These are phyloP conservation scores for Debaryomycetaceae sp. DNA, from an alignment of 1,139 yeast genomes.

Conservation along the genomic window DNA sequence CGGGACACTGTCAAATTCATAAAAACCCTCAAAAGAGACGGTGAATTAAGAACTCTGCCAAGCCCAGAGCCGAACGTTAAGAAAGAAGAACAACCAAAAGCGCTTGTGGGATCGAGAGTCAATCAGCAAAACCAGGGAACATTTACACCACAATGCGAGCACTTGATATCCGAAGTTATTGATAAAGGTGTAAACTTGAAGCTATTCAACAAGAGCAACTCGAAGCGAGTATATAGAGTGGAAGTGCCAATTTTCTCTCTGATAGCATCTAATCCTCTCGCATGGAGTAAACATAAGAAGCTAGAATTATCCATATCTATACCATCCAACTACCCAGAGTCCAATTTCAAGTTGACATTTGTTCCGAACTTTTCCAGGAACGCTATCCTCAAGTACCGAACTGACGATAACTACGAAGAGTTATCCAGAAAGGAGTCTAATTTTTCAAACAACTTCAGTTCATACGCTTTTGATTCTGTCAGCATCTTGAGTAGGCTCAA, in stretches of 20 bases:
- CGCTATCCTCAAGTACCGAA: conserved; percentile 17
- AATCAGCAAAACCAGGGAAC: background rate
- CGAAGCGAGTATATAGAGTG: conserved; percentile 19
- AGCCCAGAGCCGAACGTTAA: background rate
- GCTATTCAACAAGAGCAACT: conserved; percentile 20
- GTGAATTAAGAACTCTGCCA: conserved; percentile 1
- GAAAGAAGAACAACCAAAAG: background rate
- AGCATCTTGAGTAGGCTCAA: conserved; percentile 24
- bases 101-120: background rate
- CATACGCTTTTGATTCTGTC: conserved; percentile 12
- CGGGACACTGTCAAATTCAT: conserved; percentile 40
- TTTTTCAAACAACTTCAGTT: conserved; percentile 18
- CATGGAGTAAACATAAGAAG: conserved; percentile 16
- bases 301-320: conserved; percentile 19
- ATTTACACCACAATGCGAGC: conserved; percentile 11
- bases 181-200: conserved; percentile 21
- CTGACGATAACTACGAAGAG: conserved; percentile 9
- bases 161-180: conserved; percentile 19
- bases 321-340: conserved; percentile 21
- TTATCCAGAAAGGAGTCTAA: conserved; percentile 21
- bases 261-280: conserved; percentile 12
- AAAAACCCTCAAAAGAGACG: conserved; percentile 11
- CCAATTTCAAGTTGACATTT: conserved; percentile 14
- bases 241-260: conserved; percentile 18
- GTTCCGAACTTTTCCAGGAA: conserved; percentile 23